These are phyloP conservation scores for Tricholoma furcatifolium DNA, from an alignment of 768 basidiomycete species.

Conservation along the genomic window DNA sequence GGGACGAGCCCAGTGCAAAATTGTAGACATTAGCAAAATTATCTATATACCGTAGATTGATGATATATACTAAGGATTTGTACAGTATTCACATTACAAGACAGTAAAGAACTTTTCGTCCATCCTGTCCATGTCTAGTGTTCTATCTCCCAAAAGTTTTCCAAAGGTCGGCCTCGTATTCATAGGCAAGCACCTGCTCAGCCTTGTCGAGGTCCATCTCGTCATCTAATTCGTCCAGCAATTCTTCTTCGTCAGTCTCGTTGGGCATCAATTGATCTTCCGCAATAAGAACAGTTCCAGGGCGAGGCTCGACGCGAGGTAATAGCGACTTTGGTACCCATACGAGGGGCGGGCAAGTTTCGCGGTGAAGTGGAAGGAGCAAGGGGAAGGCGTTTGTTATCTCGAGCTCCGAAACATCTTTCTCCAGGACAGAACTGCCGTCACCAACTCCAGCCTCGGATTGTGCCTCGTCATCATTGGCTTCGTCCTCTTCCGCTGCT, in stretches of 20 bases:
- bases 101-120: neutral
- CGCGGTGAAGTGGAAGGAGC: slow-evolving; percentile 22
- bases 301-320: neutral
- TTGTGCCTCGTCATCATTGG: neutral
- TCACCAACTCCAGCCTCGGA: slow-evolving; percentile 10
- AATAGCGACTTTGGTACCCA: slow-evolving; percentile 13
- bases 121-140: neutral
- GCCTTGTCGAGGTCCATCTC: slow-evolving; percentile 39
- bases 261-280: slow-evolving; percentile 19
- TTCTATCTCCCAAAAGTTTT: slow-evolving; percentile 11
- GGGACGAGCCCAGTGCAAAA: slow-evolving; percentile 20
- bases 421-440: slow-evolving; percentile 7
- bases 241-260: slow-evolving; percentile 22
- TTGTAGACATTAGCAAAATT: slow-evolving; percentile 6
- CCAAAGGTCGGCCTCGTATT: slow-evolving; percentile 46
- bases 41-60: neutral
- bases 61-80: neutral
- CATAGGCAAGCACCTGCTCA: slow-evolving; percentile 30
- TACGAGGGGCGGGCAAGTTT: slow-evolving; percentile 23
- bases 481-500: slow-evolving; percentile 7
- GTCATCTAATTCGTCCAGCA: slow-evolving; percentile 37
- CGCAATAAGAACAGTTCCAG: neutral
- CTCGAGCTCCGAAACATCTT: neutral
- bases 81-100: slow-evolving; percentile 3
- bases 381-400: slow-evolving; percentile 8